A percentile compares a stretch with the other conserved stretches of the same genome.
Conservation (phyloP, 345 rosid species). For the Garcia nutans region DNA sequence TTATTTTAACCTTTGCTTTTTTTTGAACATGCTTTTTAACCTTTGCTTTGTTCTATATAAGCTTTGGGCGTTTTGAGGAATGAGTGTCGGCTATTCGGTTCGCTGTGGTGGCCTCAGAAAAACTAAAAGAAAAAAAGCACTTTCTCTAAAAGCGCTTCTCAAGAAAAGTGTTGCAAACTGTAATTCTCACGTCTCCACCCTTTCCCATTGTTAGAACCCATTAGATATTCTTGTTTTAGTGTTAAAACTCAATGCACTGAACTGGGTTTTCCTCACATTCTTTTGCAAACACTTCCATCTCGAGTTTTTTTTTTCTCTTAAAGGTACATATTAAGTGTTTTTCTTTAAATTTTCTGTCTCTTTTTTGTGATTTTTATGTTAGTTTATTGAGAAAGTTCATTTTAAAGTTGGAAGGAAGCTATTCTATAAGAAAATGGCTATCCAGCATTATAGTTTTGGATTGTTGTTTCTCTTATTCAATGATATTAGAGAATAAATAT, state of each 20-base stretch:
- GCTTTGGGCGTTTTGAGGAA: constrained; percentile 17
- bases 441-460: background rate
- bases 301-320: constrained; percentile 1
- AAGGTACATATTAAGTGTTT: background rate
- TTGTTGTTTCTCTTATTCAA: background rate
- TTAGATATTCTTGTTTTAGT: no score
- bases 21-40: no score
- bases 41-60: no score
- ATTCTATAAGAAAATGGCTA: background rate
- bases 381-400: background rate
- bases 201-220: no score
- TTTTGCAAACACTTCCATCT: constrained; percentile 6
- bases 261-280: constrained; percentile 8
- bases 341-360: background rate
- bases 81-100: constrained; percentile 61
- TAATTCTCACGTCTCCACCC: background rate
- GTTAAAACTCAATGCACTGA: no score
- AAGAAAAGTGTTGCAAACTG: background rate
- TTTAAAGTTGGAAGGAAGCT: background rate
- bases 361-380: background rate
- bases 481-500: no score
- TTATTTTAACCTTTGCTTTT: no score
- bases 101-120: constrained; percentile 11
- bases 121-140: constrained; percentile 16
- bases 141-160: constrained; percentile 14